Conservation (phyloP, 306 rosid genomes). For the Aeschynomene evenia region DNA sequence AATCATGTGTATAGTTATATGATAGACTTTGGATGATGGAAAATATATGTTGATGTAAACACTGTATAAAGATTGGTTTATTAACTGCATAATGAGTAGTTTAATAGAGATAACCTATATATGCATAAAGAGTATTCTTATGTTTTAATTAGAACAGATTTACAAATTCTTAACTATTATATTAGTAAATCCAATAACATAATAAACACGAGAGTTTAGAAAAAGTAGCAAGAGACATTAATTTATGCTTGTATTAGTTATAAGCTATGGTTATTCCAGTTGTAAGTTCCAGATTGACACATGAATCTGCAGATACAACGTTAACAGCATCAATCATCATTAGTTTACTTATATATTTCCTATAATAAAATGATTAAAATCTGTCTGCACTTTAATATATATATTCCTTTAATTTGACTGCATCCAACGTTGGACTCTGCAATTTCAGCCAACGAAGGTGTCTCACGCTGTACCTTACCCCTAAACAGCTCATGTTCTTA, state of each 20-base stretch:
- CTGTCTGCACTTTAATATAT: not conserved
- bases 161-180: no score
- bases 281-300: not conserved
- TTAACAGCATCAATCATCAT: not conserved
- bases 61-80: no score
- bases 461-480: not conserved
- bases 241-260: not conserved
- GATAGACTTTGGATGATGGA: not conserved
- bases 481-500: not conserved
- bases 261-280: not conserved
- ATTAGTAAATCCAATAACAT: no score
- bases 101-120: no score
- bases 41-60: no score
- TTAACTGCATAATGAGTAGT: no score
- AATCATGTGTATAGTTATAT: not conserved
- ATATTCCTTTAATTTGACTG: not conserved
- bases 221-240: no score
- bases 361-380: not conserved
- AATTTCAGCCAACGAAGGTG: slow-evolving; percentile 19
- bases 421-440: not conserved
- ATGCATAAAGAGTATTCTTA: no score
- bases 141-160: no score
- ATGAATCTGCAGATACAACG: not conserved
- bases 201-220: no score
- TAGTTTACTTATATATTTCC: not conserved